Evolutionary conservation across 352 stramenopile species (phyloP).

Genomic region (Pythium guiyangense): DNA sequence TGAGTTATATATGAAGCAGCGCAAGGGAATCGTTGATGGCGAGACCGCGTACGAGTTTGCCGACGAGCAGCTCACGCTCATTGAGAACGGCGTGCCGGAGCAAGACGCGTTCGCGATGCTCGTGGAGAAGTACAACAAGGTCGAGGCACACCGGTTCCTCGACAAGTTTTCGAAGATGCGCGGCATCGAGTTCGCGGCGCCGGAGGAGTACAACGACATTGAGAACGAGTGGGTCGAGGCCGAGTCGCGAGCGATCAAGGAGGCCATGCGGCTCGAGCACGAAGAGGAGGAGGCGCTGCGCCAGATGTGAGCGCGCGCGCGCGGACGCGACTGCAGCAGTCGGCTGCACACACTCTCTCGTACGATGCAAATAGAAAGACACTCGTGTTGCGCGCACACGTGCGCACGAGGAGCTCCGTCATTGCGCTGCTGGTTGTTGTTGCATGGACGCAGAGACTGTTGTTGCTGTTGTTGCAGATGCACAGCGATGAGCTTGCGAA

Average conservation of each 20-base stretch:
- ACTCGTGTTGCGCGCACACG: too few relatives aligned
- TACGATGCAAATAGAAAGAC: not conserved
- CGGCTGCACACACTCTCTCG: too few relatives aligned
- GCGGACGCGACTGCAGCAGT: not conserved
- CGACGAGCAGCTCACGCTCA: constrained; percentile 82
- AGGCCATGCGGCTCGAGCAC: constrained; percentile 81
- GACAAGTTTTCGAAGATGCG: constrained; percentile 80
- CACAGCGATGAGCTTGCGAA: too few relatives aligned
- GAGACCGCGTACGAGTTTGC: constrained; percentile 86
- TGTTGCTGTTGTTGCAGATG: too few relatives aligned
- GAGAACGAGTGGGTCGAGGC: constrained; percentile 77
- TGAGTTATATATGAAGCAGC: constrained; percentile 77
- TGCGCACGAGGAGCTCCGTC: too few relatives aligned
- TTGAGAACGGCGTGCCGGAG: constrained; percentile 77
- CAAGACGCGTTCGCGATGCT: constrained; percentile 79
- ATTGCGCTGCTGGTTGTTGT: too few relatives aligned
- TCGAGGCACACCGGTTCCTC: constrained; percentile 76
- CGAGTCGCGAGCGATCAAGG: constrained; percentile 76
- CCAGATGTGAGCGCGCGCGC: constrained; percentile 38
- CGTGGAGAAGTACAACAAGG: constrained; percentile 80
- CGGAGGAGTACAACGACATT: constrained; percentile 78
- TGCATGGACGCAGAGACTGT: too few relatives aligned
- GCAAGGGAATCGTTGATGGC: constrained; percentile 58
- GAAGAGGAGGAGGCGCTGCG: constrained; percentile 73
- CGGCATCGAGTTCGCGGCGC: constrained; percentile 72